Conservation (phyloP, 2,329 filamentous ascomycete genomes). For the Ascochyta pisi region DNA sequence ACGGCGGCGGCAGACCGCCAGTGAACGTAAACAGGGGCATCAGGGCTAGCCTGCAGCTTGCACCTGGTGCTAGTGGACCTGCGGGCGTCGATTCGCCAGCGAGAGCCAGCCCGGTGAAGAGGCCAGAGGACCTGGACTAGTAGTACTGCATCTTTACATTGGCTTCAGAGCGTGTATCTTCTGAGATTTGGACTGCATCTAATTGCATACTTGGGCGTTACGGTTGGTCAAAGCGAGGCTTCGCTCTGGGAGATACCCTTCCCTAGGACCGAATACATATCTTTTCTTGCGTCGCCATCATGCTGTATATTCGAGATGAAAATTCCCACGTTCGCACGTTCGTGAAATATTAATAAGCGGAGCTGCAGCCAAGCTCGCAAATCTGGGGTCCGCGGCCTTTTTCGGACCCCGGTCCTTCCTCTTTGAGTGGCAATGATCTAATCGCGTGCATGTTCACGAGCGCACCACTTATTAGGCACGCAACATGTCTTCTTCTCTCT, state of each 20-base stretch:
- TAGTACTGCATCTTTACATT: not conserved
- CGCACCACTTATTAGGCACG: not conserved
- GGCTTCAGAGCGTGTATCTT: constrained; percentile 7
- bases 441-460: constrained; percentile 4
- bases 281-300: constrained; percentile 6
- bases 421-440: constrained; percentile 8
- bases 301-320: not conserved
- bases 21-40: constrained; percentile 35
- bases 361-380: not conserved
- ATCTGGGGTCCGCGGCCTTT: constrained; percentile 4
- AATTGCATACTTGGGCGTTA: constrained; percentile 29
- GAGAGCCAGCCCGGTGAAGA: constrained; percentile 52
- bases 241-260: constrained; percentile 14
- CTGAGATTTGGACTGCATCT: constrained; percentile 11
- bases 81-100: constrained; percentile 35
- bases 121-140: constrained; percentile 55
- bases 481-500: not conserved
- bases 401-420: not conserved
- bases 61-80: constrained; percentile 30
- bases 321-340: not conserved
- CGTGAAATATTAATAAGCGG: not conserved
- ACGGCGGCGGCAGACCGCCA: constrained; percentile 17
- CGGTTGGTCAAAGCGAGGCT: constrained; percentile 1
- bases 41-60: constrained; percentile 48
- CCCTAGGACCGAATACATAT: constrained; percentile 8